These are phyloP conservation scores for California macrophylla DNA, from an alignment of 441 rosid genomes.

Conservation along the genomic window DNA sequence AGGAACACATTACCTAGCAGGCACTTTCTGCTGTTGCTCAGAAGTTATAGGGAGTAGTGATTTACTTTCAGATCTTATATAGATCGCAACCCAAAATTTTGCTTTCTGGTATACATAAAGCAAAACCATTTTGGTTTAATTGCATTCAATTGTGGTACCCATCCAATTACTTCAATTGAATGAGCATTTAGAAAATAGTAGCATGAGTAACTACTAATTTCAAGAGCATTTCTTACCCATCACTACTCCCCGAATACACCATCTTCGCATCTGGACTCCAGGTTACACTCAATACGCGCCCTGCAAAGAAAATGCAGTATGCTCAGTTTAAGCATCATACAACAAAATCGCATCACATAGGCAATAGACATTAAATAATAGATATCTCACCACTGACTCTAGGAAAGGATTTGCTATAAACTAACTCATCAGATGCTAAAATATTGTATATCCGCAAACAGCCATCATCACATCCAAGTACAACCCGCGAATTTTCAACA, in stretches of 20 bases:
- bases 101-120: background rate
- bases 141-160: background rate
- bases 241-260: constrained; percentile 77
- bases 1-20: constrained; percentile 1
- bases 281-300: constrained; percentile 68
- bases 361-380: constrained; percentile 13
- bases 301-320: constrained; percentile 30
- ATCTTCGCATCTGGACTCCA: constrained; percentile 59
- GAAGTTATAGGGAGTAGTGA: constrained; percentile 6
- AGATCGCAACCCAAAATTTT: background rate
- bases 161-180: background rate
- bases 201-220: background rate
- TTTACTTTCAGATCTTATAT: background rate
- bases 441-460: constrained; percentile 58
- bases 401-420: constrained; percentile 62
- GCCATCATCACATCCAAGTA: constrained; percentile 85
- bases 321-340: constrained; percentile 17
- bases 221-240: constrained; percentile 54
- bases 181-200: constrained; percentile 7
- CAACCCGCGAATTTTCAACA: constrained; percentile 37
- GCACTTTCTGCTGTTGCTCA: background rate
- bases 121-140: background rate
- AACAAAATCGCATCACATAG: constrained; percentile 13
- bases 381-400: constrained; percentile 91
- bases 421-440: constrained; percentile 43